phyloP scores from a whole-genome alignment of 148 eudicot genomes.

The Mesembryanthemum crystallinum region DNA sequence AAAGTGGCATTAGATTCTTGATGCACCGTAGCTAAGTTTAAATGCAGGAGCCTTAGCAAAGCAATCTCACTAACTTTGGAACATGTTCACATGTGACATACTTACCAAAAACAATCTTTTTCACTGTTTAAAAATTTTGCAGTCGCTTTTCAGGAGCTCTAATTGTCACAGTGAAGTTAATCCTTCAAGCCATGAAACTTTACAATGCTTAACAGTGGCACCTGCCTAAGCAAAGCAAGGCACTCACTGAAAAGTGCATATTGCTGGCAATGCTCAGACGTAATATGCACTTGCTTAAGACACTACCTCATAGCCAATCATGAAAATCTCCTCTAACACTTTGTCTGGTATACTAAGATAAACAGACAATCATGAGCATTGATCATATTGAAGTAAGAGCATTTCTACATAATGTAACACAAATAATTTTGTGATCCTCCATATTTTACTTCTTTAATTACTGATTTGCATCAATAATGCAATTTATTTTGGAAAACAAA shows the following conservation, averaged over 20 bases:
- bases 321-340: not conserved
- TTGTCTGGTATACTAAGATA: not conserved
- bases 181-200: not conserved
- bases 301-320: not conserved
- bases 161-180: not conserved
- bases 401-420: not conserved
- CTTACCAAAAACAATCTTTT: not conserved
- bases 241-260: not conserved
- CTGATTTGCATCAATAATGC: not conserved
- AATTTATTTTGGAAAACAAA: not conserved
- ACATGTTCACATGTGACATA: not conserved
- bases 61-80: not conserved
- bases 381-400: not conserved
- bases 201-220: not conserved
- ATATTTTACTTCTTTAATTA: constrained; percentile 1
- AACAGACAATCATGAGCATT: not conserved
- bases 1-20: no score
- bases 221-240: not conserved
- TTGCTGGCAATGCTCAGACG: not conserved
- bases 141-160: not conserved
- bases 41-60: not conserved
- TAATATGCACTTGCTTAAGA: not conserved
- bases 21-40: no score
- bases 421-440: not conserved
- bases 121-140: not conserved